Conservation (phyloP, 2,329 filamentous ascomycete genomes). For the Cucurbitaria berberidis region DNA sequence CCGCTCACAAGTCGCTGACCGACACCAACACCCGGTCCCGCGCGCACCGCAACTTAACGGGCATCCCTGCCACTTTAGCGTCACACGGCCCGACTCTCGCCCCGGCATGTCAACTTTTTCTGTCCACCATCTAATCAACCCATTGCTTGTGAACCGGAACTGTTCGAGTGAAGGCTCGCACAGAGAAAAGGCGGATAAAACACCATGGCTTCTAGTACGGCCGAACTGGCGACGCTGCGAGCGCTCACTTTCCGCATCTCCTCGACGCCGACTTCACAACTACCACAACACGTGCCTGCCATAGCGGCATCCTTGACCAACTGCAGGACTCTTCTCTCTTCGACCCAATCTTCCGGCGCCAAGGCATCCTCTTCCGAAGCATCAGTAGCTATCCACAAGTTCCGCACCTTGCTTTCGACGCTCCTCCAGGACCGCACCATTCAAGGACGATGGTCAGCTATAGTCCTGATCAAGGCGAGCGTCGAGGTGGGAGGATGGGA, state of each 20-base stretch:
- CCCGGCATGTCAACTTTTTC: conserved; percentile 34
- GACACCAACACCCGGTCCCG: conserved; percentile 18
- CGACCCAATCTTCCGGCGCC: conserved; percentile 61
- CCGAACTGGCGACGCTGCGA: conserved; percentile 40
- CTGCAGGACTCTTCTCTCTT: conserved; percentile 67
- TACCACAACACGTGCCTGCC: conserved; percentile 74
- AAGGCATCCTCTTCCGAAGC: conserved; percentile 70
- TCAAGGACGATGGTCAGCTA: conserved; percentile 78
- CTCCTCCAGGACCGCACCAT: conserved; percentile 77
- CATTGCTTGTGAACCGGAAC: background rate
- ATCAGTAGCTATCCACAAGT: conserved; percentile 76
- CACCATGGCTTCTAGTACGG: conserved; percentile 34
- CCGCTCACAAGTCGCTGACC: conserved; percentile 29
- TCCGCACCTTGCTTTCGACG: conserved; percentile 78
- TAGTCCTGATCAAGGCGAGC: conserved; percentile 78
- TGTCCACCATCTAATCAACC: conserved; percentile 6
- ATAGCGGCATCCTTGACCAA: conserved; percentile 64
- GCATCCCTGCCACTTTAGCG: conserved; percentile 32
- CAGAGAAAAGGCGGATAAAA: background rate
- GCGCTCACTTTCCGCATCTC: conserved; percentile 71
- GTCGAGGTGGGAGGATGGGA: conserved; percentile 88
- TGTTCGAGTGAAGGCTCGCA: background rate
- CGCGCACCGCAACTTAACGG: conserved; percentile 19
- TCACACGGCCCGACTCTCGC: conserved; percentile 24
- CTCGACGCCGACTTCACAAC: conserved; percentile 72